Conservation (phyloP, 352 stramenopile genomes). For the Poterioochromonas sp. region DNA sequence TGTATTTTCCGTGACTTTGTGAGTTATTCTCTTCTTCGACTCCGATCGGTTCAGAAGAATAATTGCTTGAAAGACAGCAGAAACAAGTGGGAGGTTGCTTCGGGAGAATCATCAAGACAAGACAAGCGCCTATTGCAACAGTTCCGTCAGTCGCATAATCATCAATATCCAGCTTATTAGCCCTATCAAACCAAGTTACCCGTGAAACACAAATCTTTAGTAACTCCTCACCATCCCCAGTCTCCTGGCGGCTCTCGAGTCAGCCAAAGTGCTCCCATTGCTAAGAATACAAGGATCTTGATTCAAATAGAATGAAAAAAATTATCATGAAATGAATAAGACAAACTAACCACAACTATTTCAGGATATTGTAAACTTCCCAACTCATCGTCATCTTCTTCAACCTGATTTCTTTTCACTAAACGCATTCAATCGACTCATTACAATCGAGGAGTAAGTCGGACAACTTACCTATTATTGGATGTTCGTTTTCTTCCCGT, state of each 20-base stretch:
- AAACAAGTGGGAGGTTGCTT: no score
- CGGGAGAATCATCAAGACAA: background rate
- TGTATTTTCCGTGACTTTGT: no score
- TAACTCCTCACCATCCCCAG: background rate
- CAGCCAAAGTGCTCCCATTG: background rate
- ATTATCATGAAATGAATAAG: no score
- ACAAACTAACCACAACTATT: no score
- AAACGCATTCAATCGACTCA: background rate
- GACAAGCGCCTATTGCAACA: background rate
- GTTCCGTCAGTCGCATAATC: constrained; percentile 2
- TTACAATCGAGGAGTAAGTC: background rate
- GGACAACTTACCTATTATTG: no score
- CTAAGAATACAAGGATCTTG: background rate
- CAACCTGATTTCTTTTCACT: background rate
- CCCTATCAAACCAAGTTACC: background rate
- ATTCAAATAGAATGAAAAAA: no score
- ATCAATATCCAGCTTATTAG: background rate
- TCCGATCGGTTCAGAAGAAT: no score
- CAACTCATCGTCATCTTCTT: background rate
- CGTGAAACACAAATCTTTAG: background rate
- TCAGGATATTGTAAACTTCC: background rate
- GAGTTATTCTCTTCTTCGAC: no score
- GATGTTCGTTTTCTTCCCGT: no score
- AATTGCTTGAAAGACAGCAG: no score
- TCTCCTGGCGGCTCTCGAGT: background rate